Conservation (phyloP, 257 asterid genomes). For the Lavandula angustifolia region DNA sequence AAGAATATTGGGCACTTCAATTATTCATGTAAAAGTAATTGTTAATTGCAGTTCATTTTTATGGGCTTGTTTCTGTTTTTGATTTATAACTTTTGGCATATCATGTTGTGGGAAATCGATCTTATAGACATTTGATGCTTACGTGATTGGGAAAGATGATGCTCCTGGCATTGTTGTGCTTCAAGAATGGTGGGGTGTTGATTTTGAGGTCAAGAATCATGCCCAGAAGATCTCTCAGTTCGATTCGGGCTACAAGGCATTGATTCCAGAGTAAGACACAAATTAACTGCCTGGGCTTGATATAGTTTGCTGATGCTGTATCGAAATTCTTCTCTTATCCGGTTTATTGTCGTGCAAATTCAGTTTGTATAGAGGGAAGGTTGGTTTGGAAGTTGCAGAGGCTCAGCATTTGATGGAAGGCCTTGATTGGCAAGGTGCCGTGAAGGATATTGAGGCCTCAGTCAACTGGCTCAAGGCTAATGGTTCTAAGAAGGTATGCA, state of each 20-base stretch:
- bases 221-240: slow-evolving; percentile 88
- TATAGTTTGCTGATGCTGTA: slow-evolving; percentile 4
- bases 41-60: background rate
- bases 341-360: slow-evolving; percentile 21
- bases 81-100: background rate
- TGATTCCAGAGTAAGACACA: slow-evolving; percentile 88
- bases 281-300: slow-evolving; percentile 2
- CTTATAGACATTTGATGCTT: slow-evolving; percentile 80
- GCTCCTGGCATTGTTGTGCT: slow-evolving; percentile 97
- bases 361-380: slow-evolving; percentile 93
- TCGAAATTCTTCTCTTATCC: slow-evolving; percentile 3
- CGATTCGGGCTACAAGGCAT: slow-evolving; percentile 76
- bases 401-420: slow-evolving; percentile 98
- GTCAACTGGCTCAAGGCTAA: slow-evolving; percentile 88
- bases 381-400: slow-evolving; percentile 93
- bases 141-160: slow-evolving; percentile 85
- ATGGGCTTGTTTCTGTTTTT: background rate
- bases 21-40: background rate
- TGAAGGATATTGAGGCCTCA: slow-evolving; percentile 92
- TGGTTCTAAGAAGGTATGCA: slow-evolving; percentile 80
- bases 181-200: slow-evolving; percentile 99
- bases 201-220: slow-evolving; percentile 93
- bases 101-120: slow-evolving; percentile 24
- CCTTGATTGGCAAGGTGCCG: slow-evolving; percentile 95
- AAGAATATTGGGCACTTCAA: background rate